These are phyloP conservation scores for Theileria sp. DNA, from an alignment of 169 alveolate species.

Conservation along the genomic window DNA sequence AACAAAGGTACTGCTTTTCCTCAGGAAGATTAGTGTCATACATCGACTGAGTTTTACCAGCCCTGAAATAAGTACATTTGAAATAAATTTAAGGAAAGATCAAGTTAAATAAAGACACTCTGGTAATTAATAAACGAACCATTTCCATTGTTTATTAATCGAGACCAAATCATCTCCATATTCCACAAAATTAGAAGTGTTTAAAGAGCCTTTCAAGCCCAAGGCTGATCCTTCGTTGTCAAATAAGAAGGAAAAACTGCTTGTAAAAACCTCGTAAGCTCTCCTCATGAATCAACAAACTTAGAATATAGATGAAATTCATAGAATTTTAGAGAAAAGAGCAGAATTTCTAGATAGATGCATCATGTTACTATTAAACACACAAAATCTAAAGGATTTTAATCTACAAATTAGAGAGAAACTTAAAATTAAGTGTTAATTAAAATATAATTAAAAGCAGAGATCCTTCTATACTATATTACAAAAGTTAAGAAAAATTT, in stretches of 20 bases:
- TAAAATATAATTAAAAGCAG: background rate
- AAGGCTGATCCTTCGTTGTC: slow-evolving; percentile 30
- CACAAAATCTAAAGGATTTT: background rate
- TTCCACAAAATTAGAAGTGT: slow-evolving; percentile 35
- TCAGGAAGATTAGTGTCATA: slow-evolving; percentile 19
- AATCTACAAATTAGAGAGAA: background rate
- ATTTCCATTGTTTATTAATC: slow-evolving; percentile 36
- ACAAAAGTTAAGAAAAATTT: background rate
- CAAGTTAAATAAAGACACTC: background rate
- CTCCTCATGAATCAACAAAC: slow-evolving; percentile 22
- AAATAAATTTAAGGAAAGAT: background rate
- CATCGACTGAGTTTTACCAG: slow-evolving; percentile 4
- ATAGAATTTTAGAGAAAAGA: background rate
- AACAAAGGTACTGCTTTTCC: slow-evolving; percentile 45
- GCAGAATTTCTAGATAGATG: background rate
- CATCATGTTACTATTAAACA: background rate
- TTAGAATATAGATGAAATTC: background rate
- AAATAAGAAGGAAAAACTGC: slow-evolving; percentile 30
- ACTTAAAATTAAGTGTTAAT: background rate
- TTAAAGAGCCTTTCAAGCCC: slow-evolving; percentile 36
- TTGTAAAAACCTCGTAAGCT: slow-evolving; percentile 37
- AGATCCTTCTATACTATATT: background rate
- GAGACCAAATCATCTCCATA: slow-evolving; percentile 50
- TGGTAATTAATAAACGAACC: slow-evolving; percentile 35
- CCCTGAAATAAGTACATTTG: slow-evolving; percentile 16